Evolutionary conservation across 495 filamentous ascomycete genomes (phyloP), one percentile per base, ranked within the genome.

Genomic region (Trichoderma virens): DNA sequence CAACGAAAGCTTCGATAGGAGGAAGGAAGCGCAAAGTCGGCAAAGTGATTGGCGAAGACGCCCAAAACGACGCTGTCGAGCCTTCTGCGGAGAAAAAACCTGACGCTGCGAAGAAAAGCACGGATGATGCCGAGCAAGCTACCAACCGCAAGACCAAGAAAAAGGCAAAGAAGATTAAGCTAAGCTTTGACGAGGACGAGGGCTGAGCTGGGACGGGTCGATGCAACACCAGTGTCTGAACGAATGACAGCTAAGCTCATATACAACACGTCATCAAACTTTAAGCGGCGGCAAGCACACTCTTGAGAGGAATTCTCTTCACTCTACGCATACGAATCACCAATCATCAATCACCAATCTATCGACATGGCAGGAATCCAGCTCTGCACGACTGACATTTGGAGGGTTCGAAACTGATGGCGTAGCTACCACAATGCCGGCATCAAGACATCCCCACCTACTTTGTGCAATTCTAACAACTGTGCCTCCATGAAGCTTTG

Each of bases 101-200:
- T 34, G 62, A 70, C 13, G 38, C 23, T 6, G 16, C 56, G 5
- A 64, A 65, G 34, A 1, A 64, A 66, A 32, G 59, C 39, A 16
- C 66, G 65, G 62, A 47, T 63, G 54, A 65, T 59, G 2, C 69
- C 65, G 61, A 54, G 28, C 16, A 63, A 27, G 39, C 30, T 35
- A 9, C 56, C 5, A 59, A 62, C n/a, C 64, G 72, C 41, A 71
- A 66, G 41, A 56, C 63, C 28, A 79, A 78, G 67, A 82, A 80
- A 65, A 80, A 81, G 68, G 76, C 77, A 0, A 84, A 85, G 75
- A 85, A 85, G 73, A 79, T 85, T 64, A 83, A 84, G 75, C 74
- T 85, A 54, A 84, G 82, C 70, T 85, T 85, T 71, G 82, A 84
- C 62, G 80, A 81, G 31, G 78, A 81, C 60, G 80, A 71, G 30